phyloP scores from a whole-genome alignment of 208 protist species.

The Acanthamoeba culbertsoni region DNA sequence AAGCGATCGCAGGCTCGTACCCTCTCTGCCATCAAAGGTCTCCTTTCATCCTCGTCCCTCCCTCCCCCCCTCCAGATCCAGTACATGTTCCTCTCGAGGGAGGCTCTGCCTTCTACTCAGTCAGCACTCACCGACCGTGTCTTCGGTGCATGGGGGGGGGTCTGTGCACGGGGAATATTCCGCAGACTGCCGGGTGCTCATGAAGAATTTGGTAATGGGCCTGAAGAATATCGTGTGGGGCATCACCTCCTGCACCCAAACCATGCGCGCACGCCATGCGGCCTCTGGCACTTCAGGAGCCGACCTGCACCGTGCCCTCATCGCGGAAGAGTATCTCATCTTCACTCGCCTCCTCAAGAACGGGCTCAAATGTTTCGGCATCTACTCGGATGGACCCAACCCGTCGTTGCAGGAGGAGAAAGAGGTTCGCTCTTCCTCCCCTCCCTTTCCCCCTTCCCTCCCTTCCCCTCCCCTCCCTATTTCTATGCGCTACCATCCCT shows the following conservation, averaged over 20 bases:
- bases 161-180: neutral
- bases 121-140: too few relatives aligned
- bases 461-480: too few relatives aligned
- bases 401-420: constrained; percentile 64
- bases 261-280: neutral
- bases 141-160: too few relatives aligned
- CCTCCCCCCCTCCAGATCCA: neutral
- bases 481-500: too few relatives aligned
- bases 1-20: neutral
- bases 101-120: neutral
- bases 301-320: neutral
- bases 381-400: constrained; percentile 67
- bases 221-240: constrained; percentile 86
- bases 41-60: neutral
- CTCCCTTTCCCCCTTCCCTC: too few relatives aligned
- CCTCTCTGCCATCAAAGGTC: constrained; percentile 23
- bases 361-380: constrained; percentile 81
- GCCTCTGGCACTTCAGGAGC: neutral
- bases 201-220: constrained; percentile 83
- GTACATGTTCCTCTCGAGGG: neutral
- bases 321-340: constrained; percentile 69
- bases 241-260: neutral
- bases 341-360: constrained; percentile 75
- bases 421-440: too few relatives aligned
- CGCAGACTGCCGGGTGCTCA: constrained; percentile 74